Evolutionary conservation across 2,329 filamentous ascomycete genomes (phyloP).

Genomic region (Endoconidiophora laricicola): DNA sequence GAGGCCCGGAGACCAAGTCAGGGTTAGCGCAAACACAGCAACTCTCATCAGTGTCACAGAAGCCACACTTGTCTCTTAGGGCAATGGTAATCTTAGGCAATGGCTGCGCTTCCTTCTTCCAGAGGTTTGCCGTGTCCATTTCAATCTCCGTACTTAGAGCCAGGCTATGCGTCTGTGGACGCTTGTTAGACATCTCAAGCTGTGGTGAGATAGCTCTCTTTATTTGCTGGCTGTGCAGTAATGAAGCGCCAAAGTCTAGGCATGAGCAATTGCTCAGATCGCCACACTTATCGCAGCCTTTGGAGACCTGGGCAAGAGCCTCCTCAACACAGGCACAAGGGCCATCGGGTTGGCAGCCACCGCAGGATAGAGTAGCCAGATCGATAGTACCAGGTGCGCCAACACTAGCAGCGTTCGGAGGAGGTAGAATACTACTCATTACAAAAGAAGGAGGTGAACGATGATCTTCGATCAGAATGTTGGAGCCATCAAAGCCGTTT

Average conservation of each 20-base stretch:
- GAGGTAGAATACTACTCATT: slow-evolving; percentile 41
- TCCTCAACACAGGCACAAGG: slow-evolving; percentile 43
- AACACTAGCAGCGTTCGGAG: slow-evolving; percentile 26
- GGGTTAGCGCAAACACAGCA: slow-evolving; percentile 67
- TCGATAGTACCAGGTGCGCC: slow-evolving; percentile 14
- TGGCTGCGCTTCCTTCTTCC: slow-evolving; percentile 26
- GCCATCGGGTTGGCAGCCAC: slow-evolving; percentile 35
- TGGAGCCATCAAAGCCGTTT: slow-evolving; percentile 8
- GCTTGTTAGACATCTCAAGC: slow-evolving; percentile 19
- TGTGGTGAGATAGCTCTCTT: slow-evolving; percentile 34
- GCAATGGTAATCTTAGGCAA: slow-evolving; percentile 23
- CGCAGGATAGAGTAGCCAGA: slow-evolving; percentile 30
- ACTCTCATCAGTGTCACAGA: slow-evolving; percentile 59
- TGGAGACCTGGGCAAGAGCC: slow-evolving; percentile 33
- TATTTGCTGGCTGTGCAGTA: slow-evolving; percentile 15
- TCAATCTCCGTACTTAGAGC: slow-evolving; percentile 31
- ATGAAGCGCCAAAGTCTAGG: slow-evolving; percentile 36
- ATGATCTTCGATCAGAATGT: slow-evolving; percentile 10
- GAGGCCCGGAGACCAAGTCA: slow-evolving; percentile 7
- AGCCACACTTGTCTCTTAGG: slow-evolving; percentile 57
- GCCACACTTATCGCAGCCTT: slow-evolving; percentile 48
- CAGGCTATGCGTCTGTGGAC: slow-evolving; percentile 24
- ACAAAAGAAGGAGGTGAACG: slow-evolving; percentile 19
- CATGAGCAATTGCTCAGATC: slow-evolving; percentile 47
- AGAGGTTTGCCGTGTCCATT: slow-evolving; percentile 57